These are phyloP conservation scores for Botryobasidium botryosum DNA, from an alignment of 768 basidiomycete genomes.

Conservation along the genomic window DNA sequence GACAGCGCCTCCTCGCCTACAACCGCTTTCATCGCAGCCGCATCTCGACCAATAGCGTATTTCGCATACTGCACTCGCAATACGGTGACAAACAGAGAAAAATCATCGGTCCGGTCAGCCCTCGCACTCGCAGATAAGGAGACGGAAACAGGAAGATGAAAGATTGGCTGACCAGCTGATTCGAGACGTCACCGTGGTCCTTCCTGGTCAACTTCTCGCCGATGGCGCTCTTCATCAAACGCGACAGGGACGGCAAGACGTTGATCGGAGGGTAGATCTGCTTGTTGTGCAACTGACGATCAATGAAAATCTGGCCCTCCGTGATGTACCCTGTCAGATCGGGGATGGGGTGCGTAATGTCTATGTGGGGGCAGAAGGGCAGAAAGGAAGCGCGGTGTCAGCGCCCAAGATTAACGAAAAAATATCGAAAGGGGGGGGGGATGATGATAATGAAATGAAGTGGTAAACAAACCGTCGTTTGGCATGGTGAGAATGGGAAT, in stretches of 20 bases:
- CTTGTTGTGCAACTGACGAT: constrained; percentile 90
- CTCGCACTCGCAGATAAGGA: no score
- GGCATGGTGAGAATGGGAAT: constrained; percentile 99
- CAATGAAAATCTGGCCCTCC: constrained; percentile 97
- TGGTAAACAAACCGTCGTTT: constrained; percentile 68
- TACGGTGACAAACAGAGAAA: background rate
- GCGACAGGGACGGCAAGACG: constrained; percentile 93
- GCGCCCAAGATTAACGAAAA: no score
- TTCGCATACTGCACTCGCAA: constrained; percentile 60
- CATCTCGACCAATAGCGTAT: constrained; percentile 95
- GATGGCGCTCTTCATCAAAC: constrained; percentile 99
- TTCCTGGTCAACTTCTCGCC: constrained; percentile 94
- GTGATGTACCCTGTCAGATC: constrained; percentile 99
- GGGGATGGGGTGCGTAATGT: constrained; percentile 99
- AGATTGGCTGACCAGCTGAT: constrained; percentile 62
- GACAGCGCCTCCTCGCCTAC: constrained; percentile 97
- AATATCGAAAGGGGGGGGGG: no score
- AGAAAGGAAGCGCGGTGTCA: no score
- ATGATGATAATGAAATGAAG: constrained; percentile 7
- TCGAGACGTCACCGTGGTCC: constrained; percentile 98
- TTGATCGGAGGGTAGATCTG: constrained; percentile 99
- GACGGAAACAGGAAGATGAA: constrained; percentile 5
- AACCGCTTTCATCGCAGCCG: constrained; percentile 97
- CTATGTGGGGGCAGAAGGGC: no score
- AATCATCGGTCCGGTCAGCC: background rate